These are phyloP conservation scores for Yarrowia alimentaria DNA, from an alignment of 805 yeast species.

Conservation along the genomic window DNA sequence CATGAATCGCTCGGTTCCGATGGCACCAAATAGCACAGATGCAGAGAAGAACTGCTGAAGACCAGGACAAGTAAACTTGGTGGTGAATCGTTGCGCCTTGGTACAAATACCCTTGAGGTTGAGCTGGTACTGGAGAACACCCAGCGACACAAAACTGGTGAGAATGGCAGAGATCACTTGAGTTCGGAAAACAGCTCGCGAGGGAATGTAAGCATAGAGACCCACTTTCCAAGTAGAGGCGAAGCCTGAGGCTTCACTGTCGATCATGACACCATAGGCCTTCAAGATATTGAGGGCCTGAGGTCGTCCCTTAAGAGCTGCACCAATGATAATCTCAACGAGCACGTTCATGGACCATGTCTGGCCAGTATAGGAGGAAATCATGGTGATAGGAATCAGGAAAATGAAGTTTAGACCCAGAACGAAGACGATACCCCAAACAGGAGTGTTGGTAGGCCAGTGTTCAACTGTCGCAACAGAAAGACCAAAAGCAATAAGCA, in stretches of 20 bases:
- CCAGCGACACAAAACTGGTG: conserved; percentile 37
- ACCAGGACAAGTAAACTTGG: conserved; percentile 39
- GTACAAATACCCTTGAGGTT: conserved; percentile 37
- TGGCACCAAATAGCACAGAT: conserved; percentile 46
- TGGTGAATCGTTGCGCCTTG: neutral
- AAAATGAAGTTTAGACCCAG: conserved; percentile 53
- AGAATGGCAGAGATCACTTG: conserved; percentile 47
- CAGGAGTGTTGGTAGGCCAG: conserved; percentile 51
- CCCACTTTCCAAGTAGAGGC: conserved; percentile 57
- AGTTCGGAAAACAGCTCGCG: conserved; percentile 52
- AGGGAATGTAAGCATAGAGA: conserved; percentile 59
- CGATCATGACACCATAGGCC: conserved; percentile 47
- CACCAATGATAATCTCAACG: conserved; percentile 63
- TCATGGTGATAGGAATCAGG: conserved; percentile 59
- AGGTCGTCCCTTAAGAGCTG: conserved; percentile 60
- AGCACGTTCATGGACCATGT: conserved; percentile 58
- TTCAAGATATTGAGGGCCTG: conserved; percentile 51
- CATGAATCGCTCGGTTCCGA: conserved; percentile 50
- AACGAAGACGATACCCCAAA: conserved; percentile 61
- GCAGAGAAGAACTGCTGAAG: conserved; percentile 50
- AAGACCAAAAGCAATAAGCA: conserved; percentile 46
- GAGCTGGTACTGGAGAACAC: conserved; percentile 39
- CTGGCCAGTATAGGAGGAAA: conserved; percentile 59
- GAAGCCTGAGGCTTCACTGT: conserved; percentile 59
- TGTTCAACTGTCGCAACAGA: conserved; percentile 45